Evolutionary conservation across 371 early-diverging fungal genomes (phyloP).

Genomic region (Mortierella sp.): DNA sequence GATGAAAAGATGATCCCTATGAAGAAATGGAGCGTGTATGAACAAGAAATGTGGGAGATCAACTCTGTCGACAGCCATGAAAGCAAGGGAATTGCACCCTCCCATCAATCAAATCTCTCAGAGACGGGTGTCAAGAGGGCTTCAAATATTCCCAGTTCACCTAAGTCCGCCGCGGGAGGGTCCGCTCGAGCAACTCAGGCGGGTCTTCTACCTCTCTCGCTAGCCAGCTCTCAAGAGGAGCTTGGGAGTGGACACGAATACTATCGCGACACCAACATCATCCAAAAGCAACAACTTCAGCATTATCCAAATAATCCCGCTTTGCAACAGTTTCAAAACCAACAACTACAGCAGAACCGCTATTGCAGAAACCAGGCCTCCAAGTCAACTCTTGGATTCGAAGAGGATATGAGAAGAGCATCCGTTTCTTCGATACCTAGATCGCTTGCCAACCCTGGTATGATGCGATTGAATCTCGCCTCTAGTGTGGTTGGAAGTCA

Average conservation of each 20-base stretch:
- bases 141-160: constrained; percentile 5
- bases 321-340: constrained; percentile 22
- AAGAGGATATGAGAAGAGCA: constrained; percentile 45
- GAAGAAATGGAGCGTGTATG: constrained; percentile 79
- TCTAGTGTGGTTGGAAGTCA: constrained; percentile 10
- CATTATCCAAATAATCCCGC: constrained; percentile 24
- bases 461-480: constrained; percentile 7
- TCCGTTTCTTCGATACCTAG: constrained; percentile 44
- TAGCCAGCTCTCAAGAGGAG: constrained; percentile 39
- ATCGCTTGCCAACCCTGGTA: constrained; percentile 15
- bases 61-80: constrained; percentile 46
- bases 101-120: constrained; percentile 29
- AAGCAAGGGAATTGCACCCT: constrained; percentile 39
- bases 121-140: constrained; percentile 11
- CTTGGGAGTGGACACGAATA: constrained; percentile 39
- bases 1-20: constrained; percentile 76
- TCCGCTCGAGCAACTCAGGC: constrained; percentile 9
- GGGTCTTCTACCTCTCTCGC: not conserved
- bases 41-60: constrained; percentile 66
- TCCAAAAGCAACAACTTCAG: constrained; percentile 42
- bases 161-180: constrained; percentile 16
- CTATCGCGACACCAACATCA: constrained; percentile 54
- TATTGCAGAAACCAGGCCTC: constrained; percentile 31
- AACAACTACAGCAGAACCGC: constrained; percentile 17
- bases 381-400: constrained; percentile 23